Conservation (phyloP, 2,329 filamentous ascomycete genomes). For the Aureobasidium musti region DNA sequence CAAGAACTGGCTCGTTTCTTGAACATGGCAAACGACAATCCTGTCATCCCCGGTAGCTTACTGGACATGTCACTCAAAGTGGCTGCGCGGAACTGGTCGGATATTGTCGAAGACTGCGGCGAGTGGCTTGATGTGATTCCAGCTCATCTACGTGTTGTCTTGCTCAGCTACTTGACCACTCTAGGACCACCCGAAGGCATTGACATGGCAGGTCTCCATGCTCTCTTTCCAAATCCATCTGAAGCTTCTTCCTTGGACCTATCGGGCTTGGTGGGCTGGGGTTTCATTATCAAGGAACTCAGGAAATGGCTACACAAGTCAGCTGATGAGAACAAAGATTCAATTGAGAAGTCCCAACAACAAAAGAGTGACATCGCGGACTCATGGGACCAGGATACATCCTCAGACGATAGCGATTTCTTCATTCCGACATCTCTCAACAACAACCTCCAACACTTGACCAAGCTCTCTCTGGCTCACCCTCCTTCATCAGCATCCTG, state of each 20-base stretch:
- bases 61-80: slow-evolving; percentile 55
- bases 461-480: slow-evolving; percentile 60
- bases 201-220: slow-evolving; percentile 50
- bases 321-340: background rate
- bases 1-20: slow-evolving; percentile 36
- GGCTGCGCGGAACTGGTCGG: slow-evolving; percentile 59
- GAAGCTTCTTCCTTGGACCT: slow-evolving; percentile 57
- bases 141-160: slow-evolving; percentile 51
- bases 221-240: slow-evolving; percentile 53
- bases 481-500: slow-evolving; percentile 55
- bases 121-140: slow-evolving; percentile 57
- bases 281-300: slow-evolving; percentile 53
- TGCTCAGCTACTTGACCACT: slow-evolving; percentile 59
- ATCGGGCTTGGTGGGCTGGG: slow-evolving; percentile 51
- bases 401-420: slow-evolving; percentile 33
- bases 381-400: slow-evolving; percentile 51
- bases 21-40: slow-evolving; percentile 32
- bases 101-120: slow-evolving; percentile 60
- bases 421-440: slow-evolving; percentile 38
- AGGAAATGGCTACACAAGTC: slow-evolving; percentile 45
- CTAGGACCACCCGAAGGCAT: slow-evolving; percentile 51
- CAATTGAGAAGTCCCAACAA: background rate
- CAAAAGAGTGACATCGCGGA: slow-evolving; percentile 36
- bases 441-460: slow-evolving; percentile 53
- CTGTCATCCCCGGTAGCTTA: slow-evolving; percentile 45